Evolutionary conservation across 495 filamentous ascomycete species (phyloP).

Genomic region (Stereocaulon alpinum): DNA sequence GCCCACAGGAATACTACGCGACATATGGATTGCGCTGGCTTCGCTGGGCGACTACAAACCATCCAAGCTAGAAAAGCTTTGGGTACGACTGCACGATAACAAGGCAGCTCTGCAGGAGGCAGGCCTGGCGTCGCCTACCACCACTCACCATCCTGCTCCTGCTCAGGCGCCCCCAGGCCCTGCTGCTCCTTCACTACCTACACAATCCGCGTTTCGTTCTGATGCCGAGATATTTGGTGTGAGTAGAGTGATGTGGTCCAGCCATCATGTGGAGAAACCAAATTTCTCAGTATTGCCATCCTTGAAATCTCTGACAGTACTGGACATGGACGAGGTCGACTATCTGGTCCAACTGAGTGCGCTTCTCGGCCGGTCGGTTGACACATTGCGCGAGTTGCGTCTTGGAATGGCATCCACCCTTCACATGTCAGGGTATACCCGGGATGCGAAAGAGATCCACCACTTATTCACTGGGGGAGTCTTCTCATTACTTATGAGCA

Average conservation of each 20-base stretch:
- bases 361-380: constrained; percentile 63
- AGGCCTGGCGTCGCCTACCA: constrained; percentile 11
- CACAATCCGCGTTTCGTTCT: constrained; percentile 10
- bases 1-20: constrained; percentile 80
- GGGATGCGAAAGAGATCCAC: background rate
- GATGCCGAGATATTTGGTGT: constrained; percentile 13
- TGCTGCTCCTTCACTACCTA: constrained; percentile 1
- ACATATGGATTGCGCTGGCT: constrained; percentile 76
- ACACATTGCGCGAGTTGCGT: constrained; percentile 60
- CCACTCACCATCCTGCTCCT: constrained; percentile 23
- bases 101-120: constrained; percentile 12
- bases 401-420: constrained; percentile 65
- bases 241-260: constrained; percentile 26
- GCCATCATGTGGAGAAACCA: constrained; percentile 62
- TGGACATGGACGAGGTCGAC: constrained; percentile 80
- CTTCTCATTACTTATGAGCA: constrained; percentile 14
- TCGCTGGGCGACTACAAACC: constrained; percentile 57
- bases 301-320: constrained; percentile 67
- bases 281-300: constrained; percentile 78
- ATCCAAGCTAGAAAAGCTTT: constrained; percentile 65
- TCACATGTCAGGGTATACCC: constrained; percentile 15
- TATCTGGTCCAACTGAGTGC: constrained; percentile 86
- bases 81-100: constrained; percentile 89
- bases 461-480: constrained; percentile 5
- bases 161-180: constrained; percentile 16